These are phyloP conservation scores for Phytophthora citrophthora DNA, from an alignment of 352 stramenopile genomes.

Conservation along the genomic window DNA sequence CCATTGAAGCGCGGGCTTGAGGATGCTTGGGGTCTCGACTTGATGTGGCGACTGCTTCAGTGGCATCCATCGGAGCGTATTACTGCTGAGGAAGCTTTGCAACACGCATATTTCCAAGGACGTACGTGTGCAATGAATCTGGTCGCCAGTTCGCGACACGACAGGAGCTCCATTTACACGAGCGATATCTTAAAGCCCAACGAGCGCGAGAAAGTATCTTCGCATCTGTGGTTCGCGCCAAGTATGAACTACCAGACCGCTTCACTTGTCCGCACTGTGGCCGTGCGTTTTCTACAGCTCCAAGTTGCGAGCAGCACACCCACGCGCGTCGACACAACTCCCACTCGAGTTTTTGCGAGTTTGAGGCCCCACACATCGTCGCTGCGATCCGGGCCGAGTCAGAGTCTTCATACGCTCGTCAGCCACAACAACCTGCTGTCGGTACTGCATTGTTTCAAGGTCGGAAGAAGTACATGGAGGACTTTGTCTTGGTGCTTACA, in stretches of 20 bases:
- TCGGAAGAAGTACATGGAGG: slow-evolving; percentile 94
- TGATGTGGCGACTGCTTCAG: slow-evolving; percentile 94
- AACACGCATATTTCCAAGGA: slow-evolving; percentile 89
- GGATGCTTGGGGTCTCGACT: slow-evolving; percentile 83
- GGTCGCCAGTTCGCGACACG: slow-evolving; percentile 70
- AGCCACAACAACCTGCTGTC: slow-evolving; percentile 24
- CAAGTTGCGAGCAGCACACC: slow-evolving; percentile 66
- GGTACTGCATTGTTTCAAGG: slow-evolving; percentile 88
- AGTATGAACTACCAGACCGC: slow-evolving; percentile 51
- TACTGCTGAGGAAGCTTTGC: slow-evolving; percentile 66
- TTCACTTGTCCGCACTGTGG: slow-evolving; percentile 72
- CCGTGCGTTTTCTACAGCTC: slow-evolving; percentile 66
- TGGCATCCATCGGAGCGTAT: slow-evolving; percentile 94
- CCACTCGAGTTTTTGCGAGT: slow-evolving; percentile 61
- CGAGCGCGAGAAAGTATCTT: slow-evolving; percentile 49
- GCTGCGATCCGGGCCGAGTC: slow-evolving; percentile 35
- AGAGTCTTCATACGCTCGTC: slow-evolving; percentile 10
- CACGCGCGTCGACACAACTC: slow-evolving; percentile 51
- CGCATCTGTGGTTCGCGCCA: slow-evolving; percentile 57
- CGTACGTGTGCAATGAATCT: slow-evolving; percentile 73
- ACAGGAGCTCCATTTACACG: slow-evolving; percentile 62
- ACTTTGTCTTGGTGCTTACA: slow-evolving; percentile 58
- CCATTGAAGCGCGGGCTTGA: slow-evolving; percentile 91
- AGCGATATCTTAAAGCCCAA: slow-evolving; percentile 71
- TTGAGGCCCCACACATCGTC: slow-evolving; percentile 40